These are phyloP conservation scores for Trichosporon faecale DNA, from an alignment of 1,284 basidiomycete species.

Conservation along the genomic window DNA sequence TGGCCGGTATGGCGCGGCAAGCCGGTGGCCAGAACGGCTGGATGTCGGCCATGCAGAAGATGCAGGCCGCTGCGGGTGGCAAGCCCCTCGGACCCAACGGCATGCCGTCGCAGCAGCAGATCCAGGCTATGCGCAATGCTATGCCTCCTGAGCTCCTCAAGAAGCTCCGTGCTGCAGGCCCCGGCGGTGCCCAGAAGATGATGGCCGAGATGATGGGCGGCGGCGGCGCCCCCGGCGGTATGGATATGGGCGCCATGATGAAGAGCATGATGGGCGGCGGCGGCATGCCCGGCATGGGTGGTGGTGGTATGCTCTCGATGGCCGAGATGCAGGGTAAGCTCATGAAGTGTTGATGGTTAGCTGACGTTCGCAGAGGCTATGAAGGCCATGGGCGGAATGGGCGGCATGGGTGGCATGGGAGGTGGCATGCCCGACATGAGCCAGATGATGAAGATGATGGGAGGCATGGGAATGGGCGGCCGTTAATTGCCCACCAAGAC, in stretches of 20 bases:
- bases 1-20: conserved; percentile 95
- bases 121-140: conserved; percentile 81
- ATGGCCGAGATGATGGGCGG: conserved; percentile 94
- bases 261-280: conserved; percentile 49
- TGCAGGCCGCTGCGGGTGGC: conserved; percentile 78
- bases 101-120: conserved; percentile 85
- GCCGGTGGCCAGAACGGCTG: conserved; percentile 95
- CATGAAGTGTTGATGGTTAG: neutral
- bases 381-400: conserved; percentile 58
- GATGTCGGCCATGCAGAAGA: conserved; percentile 83
- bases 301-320: conserved; percentile 53
- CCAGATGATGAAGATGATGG: conserved; percentile 55
- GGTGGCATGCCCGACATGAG: conserved; percentile 51
- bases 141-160: conserved; percentile 86
- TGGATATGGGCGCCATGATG: conserved; percentile 65
- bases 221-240: conserved; percentile 52
- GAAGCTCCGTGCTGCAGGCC: conserved; percentile 70
- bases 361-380: conserved; percentile 61
- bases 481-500: conserved; percentile 3
- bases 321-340: conserved; percentile 52
- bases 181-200: conserved; percentile 87
- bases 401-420: conserved; percentile 58
- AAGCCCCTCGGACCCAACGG: conserved; percentile 78
- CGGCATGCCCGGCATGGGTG: conserved; percentile 25
- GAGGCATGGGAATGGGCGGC: conserved; percentile 39